Conservation (phyloP, 164 flowering plant genomes). For the Stephania cephalantha region DNA sequence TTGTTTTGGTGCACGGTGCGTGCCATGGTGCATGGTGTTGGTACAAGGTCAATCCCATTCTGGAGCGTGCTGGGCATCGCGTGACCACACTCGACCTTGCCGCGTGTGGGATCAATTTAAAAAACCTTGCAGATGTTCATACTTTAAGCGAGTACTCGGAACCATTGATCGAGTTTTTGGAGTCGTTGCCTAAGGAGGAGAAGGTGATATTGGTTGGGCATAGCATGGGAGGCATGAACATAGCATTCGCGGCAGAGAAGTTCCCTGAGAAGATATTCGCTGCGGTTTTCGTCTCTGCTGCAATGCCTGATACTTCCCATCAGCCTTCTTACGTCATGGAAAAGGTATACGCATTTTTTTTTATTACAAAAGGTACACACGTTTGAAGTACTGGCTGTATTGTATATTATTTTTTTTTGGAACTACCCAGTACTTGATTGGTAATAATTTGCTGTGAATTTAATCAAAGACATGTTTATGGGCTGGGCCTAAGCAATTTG, state of each 20-base stretch:
- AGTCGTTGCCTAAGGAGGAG: constrained; percentile 22
- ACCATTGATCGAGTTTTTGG: constrained; percentile 37
- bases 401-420: too few species aligned
- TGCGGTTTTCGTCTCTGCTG: constrained; percentile 25
- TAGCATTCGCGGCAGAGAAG: constrained; percentile 28
- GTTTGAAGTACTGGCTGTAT: too few species aligned
- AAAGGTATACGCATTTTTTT: constrained; percentile 15
- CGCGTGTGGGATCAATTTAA: constrained; percentile 31
- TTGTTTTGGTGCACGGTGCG: constrained; percentile 52
- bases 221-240: constrained; percentile 24
- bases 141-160: constrained; percentile 24
- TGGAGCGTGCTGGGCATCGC: constrained; percentile 31
- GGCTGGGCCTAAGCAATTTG: too few species aligned
- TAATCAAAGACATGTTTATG: too few species aligned
- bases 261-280: constrained; percentile 20
- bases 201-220: constrained; percentile 35
- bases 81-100: constrained; percentile 42
- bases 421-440: too few species aligned
- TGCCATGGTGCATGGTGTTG: constrained; percentile 65
- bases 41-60: constrained; percentile 40
- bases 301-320: constrained; percentile 23
- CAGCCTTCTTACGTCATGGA: constrained; percentile 21
- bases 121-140: constrained; percentile 14
- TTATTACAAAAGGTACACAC: too few species aligned
- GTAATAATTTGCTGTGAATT: too few species aligned